phyloP scores from a whole-genome alignment of 176 grass and related monocot species.

The Areca catechu region DNA sequence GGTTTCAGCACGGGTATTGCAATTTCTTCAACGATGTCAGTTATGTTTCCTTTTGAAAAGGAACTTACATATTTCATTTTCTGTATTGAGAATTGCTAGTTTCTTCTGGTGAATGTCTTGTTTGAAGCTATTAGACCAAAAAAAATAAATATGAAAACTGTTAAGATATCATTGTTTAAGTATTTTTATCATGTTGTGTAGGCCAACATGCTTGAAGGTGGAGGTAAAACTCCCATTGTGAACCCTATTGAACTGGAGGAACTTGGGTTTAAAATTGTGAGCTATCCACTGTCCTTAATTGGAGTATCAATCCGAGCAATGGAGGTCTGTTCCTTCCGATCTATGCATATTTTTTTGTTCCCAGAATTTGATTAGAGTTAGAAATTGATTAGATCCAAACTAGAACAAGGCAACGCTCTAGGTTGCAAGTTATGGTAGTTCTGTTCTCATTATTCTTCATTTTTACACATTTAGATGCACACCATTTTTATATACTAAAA shows the following conservation, averaged over 20 bases:
- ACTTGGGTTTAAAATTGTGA: slow-evolving; percentile 75
- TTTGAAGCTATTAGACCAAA: no score
- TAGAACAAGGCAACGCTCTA: no score
- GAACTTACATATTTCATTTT: background rate
- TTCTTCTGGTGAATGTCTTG: no score
- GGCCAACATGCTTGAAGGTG: slow-evolving; percentile 99
- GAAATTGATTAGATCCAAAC: no score
- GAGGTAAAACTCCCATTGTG: slow-evolving; percentile 89
- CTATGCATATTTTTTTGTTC: background rate
- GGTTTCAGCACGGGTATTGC: no score
- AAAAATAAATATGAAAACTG: no score
- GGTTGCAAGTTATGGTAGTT: no score
- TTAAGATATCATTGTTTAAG: background rate
- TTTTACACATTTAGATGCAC: no score
- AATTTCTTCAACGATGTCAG: no score
- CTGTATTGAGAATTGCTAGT: background rate
- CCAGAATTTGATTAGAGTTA: background rate
- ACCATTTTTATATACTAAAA: no score
- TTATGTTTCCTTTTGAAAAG: no score
- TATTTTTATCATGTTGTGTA: slow-evolving; percentile 10
- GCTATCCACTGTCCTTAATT: slow-evolving; percentile 82
- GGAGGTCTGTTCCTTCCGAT: slow-evolving; percentile 52
- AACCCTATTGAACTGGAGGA: slow-evolving; percentile 82
- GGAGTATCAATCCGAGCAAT: slow-evolving; percentile 94
- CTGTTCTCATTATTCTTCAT: no score